phyloP scores from a whole-genome alignment of 2,329 filamentous ascomycete species.

The Trichophaea hybrida region DNA sequence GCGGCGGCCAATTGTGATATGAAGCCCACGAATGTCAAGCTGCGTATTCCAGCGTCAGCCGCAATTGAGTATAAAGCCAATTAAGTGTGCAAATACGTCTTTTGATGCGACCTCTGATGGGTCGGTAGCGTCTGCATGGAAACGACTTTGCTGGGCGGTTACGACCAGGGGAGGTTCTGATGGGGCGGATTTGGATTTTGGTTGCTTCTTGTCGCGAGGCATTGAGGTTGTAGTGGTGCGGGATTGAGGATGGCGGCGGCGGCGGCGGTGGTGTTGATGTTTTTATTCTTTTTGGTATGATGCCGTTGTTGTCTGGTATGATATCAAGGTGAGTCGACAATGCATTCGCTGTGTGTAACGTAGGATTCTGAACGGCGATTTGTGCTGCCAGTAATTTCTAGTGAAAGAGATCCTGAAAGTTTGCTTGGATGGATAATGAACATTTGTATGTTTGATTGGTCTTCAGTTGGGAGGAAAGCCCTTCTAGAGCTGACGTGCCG shows the following conservation, averaged over 20 bases:
- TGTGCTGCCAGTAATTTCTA: too few species aligned
- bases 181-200: background rate
- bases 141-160: slow-evolving; percentile 53
- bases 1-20: slow-evolving; percentile 42
- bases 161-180: slow-evolving; percentile 36
- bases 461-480: too few species aligned
- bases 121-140: slow-evolving; percentile 33
- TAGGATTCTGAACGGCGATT: too few species aligned
- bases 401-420: too few species aligned
- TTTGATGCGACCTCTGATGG: slow-evolving; percentile 36
- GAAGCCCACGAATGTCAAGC: slow-evolving; percentile 60
- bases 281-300: background rate
- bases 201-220: slow-evolving; percentile 3
- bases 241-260: background rate
- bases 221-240: background rate
- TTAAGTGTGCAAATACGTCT: slow-evolving; percentile 40
- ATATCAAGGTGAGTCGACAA: background rate
- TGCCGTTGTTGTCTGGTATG: background rate
- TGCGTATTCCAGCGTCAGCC: slow-evolving; percentile 26
- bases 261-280: background rate
- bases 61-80: background rate
- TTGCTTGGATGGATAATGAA: too few species aligned
- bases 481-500: too few species aligned
- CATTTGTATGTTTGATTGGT: too few species aligned
- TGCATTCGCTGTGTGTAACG: background rate